phyloP scores from a whole-genome alignment of 1,284 basidiomycete genomes.

The Sanguinoderma infundibulare region DNA sequence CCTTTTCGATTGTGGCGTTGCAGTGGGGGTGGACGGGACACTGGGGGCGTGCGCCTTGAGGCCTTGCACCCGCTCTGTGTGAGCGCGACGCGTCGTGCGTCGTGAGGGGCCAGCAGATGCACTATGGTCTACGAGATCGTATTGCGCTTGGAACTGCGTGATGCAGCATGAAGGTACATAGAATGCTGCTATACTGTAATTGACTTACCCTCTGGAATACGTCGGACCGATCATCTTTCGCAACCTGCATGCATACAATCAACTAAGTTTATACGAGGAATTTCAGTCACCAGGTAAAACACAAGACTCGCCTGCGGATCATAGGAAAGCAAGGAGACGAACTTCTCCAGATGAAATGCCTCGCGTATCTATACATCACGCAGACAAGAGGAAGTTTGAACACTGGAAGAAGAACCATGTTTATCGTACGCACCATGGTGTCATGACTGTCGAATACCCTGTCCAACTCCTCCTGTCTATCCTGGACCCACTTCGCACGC shows the following conservation, averaged over 20 bases:
- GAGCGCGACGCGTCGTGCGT: constrained; percentile 62
- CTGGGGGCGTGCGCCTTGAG: constrained; percentile 21
- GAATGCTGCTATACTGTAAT: not conserved
- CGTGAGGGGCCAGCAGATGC: constrained; percentile 55
- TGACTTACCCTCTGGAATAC: constrained; percentile 74
- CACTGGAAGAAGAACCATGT: not conserved
- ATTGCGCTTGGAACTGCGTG: constrained; percentile 62
- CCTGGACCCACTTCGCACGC: constrained; percentile 52
- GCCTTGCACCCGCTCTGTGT: constrained; percentile 46
- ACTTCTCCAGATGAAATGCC: constrained; percentile 85
- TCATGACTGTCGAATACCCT: constrained; percentile 73
- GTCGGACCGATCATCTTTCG: constrained; percentile 73
- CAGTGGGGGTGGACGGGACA: constrained; percentile 4
- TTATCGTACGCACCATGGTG: constrained; percentile 58
- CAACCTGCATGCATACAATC: constrained; percentile 46
- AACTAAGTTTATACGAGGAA: not conserved
- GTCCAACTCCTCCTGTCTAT: constrained; percentile 65
- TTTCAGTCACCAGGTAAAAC: not conserved
- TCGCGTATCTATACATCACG: constrained; percentile 68
- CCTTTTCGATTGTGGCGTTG: constrained; percentile 17
- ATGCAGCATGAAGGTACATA: constrained; percentile 20
- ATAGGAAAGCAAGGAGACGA: constrained; percentile 73
- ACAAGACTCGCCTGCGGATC: constrained; percentile 65
- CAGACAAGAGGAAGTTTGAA: not conserved
- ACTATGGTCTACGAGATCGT: constrained; percentile 62